These are phyloP conservation scores for Pseudomonodictys pantanalensis DNA, from an alignment of 495 filamentous ascomycete genomes.

Conservation along the genomic window DNA sequence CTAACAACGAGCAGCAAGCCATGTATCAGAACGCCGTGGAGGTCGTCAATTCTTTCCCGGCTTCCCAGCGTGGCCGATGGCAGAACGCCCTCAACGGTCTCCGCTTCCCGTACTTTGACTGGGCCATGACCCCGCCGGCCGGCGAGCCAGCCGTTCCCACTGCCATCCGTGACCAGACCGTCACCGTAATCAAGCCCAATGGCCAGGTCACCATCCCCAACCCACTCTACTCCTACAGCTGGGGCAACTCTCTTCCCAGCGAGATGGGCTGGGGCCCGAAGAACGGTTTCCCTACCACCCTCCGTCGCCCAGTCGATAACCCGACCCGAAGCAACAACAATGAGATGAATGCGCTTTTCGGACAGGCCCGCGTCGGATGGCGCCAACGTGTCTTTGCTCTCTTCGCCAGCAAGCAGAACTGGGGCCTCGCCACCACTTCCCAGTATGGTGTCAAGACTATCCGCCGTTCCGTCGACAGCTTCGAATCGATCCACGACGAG, in stretches of 20 bases:
- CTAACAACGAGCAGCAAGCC: slow-evolving; percentile 49
- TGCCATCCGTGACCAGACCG: slow-evolving; percentile 21
- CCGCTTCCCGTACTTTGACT: slow-evolving; percentile 35
- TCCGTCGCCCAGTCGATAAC: slow-evolving; percentile 26
- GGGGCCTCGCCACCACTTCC: slow-evolving; percentile 14
- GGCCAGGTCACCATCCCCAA: slow-evolving; percentile 26
- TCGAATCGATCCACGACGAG: slow-evolving; percentile 30
- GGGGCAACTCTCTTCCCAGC: slow-evolving; percentile 14
- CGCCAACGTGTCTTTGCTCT: slow-evolving; percentile 32
- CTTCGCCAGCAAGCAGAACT: slow-evolving; percentile 19
- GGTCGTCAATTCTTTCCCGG: slow-evolving; percentile 55
- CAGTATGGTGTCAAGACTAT: slow-evolving; percentile 2
- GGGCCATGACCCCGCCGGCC: slow-evolving; percentile 22
- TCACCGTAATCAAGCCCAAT: slow-evolving; percentile 28
- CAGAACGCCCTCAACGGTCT: slow-evolving; percentile 18
- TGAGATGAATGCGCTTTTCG: slow-evolving; percentile 13
- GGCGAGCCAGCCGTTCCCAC: slow-evolving; percentile 25
- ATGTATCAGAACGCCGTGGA: slow-evolving; percentile 50
- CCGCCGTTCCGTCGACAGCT: slow-evolving; percentile 25
- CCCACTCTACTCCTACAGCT: slow-evolving; percentile 32
- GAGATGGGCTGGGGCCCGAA: slow-evolving; percentile 27
- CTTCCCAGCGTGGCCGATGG: slow-evolving; percentile 18
- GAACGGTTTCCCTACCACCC: slow-evolving; percentile 22
- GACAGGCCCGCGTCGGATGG: slow-evolving; percentile 15
- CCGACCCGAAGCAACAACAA: slow-evolving; percentile 32